A percentile compares a stretch with the other conserved stretches of the same genome.
phyloP scores from a whole-genome alignment of 2,329 filamentous ascomycete genomes.

The Amauroascus verrucosus region DNA sequence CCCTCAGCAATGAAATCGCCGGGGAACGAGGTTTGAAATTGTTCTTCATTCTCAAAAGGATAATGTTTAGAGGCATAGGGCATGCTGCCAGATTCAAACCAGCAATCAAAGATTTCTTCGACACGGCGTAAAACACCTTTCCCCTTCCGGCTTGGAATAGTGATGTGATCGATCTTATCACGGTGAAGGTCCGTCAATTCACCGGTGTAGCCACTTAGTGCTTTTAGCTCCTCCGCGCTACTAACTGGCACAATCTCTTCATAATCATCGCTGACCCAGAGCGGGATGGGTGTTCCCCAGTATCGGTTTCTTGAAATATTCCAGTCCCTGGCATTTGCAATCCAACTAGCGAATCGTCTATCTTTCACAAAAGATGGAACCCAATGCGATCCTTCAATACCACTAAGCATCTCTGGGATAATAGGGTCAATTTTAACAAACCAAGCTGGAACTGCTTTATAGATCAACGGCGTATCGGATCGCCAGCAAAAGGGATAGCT shows the following conservation, averaged over 20 bases:
- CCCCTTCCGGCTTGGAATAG: constrained; percentile 79
- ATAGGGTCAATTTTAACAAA: constrained; percentile 81
- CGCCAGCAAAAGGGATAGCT: constrained; percentile 90
- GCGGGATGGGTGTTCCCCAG: constrained; percentile 85
- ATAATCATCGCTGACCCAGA: constrained; percentile 85
- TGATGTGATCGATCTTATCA: constrained; percentile 87
- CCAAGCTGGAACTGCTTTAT: constrained; percentile 86
- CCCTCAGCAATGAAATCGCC: constrained; percentile 93
- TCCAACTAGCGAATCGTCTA: constrained; percentile 83
- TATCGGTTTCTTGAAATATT: constrained; percentile 89
- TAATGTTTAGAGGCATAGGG: constrained; percentile 86
- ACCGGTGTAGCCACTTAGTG: constrained; percentile 75
- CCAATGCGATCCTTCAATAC: constrained; percentile 84
- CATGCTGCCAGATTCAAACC: constrained; percentile 96
- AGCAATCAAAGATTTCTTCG: constrained; percentile 89
- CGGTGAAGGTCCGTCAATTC: constrained; percentile 80
- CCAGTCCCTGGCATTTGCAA: constrained; percentile 84
- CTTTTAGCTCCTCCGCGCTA: constrained; percentile 71
- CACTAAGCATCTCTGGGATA: constrained; percentile 79
- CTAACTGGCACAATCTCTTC: constrained; percentile 81
- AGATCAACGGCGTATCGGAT: constrained; percentile 90
- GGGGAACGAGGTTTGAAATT: constrained; percentile 71
- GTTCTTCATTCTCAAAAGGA: constrained; percentile 77
- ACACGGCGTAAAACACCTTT: constrained; percentile 73
- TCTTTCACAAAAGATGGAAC: constrained; percentile 86